A percentile compares a stretch with the other conserved stretches of the same genome.
Evolutionary conservation across 139 green algal genomes (phyloP).

Genomic region (Tetradesmus lagerheimii): DNA sequence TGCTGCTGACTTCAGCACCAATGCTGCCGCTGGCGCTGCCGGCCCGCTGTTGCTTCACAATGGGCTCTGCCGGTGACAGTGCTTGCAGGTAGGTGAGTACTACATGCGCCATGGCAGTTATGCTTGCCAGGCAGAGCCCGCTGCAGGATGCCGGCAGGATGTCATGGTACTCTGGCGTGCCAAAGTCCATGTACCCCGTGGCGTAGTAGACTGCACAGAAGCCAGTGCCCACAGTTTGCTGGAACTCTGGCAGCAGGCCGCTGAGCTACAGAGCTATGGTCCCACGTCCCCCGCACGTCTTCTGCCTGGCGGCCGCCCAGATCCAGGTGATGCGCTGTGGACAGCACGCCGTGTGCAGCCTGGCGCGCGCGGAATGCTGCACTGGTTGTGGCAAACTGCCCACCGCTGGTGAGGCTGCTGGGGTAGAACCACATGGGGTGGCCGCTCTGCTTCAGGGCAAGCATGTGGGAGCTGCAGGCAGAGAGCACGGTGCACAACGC

Average conservation of each 20-base stretch:
- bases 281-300: background rate
- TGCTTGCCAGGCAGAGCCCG: background rate
- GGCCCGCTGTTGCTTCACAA: no score
- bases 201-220: no score
- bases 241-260: no score
- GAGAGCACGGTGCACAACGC: background rate
- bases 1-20: background rate
- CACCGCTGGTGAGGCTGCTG: no score
- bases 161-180: no score
- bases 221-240: no score
- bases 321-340: background rate
- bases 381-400: no score
- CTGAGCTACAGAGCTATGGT: no score
- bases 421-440: no score
- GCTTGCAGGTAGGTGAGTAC: background rate
- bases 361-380: no score
- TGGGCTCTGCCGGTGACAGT: background rate
- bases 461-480: background rate
- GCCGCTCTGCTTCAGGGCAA: background rate
- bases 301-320: background rate
- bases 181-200: no score
- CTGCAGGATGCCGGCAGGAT: no score
- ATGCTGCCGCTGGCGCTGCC: background rate
- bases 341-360: background rate
- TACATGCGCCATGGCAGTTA: background rate